Conservation (phyloP, 2,329 filamentous ascomycete species). For the Cercospora zeae-maydis region DNA sequence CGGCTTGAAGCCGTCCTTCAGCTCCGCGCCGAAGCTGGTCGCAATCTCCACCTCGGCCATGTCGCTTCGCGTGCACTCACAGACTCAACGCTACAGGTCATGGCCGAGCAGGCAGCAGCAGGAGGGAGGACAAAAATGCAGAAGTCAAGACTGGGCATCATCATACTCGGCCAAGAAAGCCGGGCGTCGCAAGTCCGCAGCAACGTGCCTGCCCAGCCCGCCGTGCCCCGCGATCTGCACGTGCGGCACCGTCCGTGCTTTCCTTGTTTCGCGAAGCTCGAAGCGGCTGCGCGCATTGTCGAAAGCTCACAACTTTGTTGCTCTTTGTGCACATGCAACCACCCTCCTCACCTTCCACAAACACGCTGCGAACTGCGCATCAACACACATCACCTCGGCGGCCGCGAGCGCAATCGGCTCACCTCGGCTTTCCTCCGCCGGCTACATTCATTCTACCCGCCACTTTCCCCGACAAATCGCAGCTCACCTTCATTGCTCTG, state of each 20-base stretch:
- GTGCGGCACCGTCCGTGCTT: background rate
- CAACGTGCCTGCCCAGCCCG: slow-evolving; percentile 1
- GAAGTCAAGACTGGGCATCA: background rate
- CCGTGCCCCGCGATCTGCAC: slow-evolving; percentile 3
- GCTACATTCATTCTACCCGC: background rate
- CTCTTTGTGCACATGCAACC: background rate
- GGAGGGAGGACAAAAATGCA: background rate
- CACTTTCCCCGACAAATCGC: background rate
- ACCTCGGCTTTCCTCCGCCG: background rate
- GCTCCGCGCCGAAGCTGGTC: slow-evolving; percentile 86
- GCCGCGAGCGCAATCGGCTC: background rate
- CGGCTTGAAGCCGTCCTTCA: slow-evolving; percentile 97
- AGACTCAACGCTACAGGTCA: background rate
- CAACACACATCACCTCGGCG: background rate
- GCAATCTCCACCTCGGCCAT: slow-evolving; percentile 82
- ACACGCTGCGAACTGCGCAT: background rate
- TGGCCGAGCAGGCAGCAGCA: slow-evolving; percentile 3
- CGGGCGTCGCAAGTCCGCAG: background rate
- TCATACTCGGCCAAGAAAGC: background rate
- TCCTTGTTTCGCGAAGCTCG: background rate
- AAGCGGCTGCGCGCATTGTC: background rate
- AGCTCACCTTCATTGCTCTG: background rate
- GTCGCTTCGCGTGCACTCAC: slow-evolving; percentile 8
- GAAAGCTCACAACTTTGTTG: slow-evolving; percentile 2
- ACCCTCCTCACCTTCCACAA: background rate